These are phyloP conservation scores for Sonneratia alba DNA, from an alignment of 345 rosid genomes.

Conservation along the genomic window DNA sequence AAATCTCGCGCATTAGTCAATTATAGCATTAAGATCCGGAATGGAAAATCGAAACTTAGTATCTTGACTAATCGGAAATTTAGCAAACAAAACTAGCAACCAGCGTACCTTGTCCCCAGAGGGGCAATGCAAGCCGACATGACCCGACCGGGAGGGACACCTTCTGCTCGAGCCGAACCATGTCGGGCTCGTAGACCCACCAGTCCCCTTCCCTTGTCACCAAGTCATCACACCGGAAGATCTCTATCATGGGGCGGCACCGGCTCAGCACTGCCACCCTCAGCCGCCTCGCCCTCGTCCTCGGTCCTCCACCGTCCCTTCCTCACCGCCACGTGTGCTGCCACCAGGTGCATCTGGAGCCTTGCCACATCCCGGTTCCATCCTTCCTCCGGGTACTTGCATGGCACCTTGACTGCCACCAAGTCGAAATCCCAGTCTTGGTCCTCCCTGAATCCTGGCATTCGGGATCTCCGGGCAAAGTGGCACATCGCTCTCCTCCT, in stretches of 20 bases:
- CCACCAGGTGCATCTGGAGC: constrained; percentile 69
- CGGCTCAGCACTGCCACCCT: constrained; percentile 72
- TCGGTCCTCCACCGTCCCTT: constrained; percentile 44
- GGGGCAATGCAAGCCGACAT: constrained; percentile 66
- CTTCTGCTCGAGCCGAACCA: constrained; percentile 54
- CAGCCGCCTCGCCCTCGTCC: constrained; percentile 38
- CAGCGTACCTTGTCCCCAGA: constrained; percentile 73
- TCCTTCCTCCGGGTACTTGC: constrained; percentile 64
- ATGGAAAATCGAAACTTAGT: no score
- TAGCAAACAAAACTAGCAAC: no score
- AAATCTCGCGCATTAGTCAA: no score
- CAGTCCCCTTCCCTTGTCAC: constrained; percentile 62
- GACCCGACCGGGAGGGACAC: constrained; percentile 75
- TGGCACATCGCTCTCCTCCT: constrained; percentile 60
- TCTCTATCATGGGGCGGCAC: constrained; percentile 85
- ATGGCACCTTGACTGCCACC: constrained; percentile 68
- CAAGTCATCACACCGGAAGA: constrained; percentile 77
- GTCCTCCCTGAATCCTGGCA: constrained; percentile 46
- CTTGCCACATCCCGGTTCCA: constrained; percentile 79
- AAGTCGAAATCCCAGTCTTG: constrained; percentile 45
- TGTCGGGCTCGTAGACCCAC: constrained; percentile 69
- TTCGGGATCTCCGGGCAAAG: constrained; percentile 81
- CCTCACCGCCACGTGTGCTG: constrained; percentile 56
- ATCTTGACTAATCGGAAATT: no score
- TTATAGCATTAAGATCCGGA: no score